Evolutionary conservation across 192 early-diverging fungal genomes (phyloP), one percentile per base, ranked within the genome.

Genomic region (Entomortierella chlamydospora): DNA sequence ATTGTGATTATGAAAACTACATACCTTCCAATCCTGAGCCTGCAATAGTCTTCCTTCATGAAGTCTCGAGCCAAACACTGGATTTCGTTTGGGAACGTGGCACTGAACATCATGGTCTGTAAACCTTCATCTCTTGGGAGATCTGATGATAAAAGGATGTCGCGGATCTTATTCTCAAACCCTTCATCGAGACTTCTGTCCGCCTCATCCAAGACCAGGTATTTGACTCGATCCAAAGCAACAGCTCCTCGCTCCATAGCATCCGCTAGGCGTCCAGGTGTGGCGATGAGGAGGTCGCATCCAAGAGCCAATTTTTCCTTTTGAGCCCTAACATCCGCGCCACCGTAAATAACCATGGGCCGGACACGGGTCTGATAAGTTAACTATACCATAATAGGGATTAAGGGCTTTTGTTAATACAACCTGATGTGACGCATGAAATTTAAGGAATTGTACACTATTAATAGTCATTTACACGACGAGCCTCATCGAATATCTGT

Each of bases 151-250:
- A 86, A 81, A 22, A 98, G 91, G 56, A 99, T 95, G 34, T 91
- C 84, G 52, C 98, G 90, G 69, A 99, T 96, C 60, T 93, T 91
- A 10, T 89, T 85, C 83, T 97, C 98, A 82, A 99, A 99, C 70
- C 97, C 97, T 96, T 98, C 94, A 81, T 98, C 97, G 72, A 99
- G 88, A 89, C 95, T 96, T 61, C 95, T 91, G 81, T 94, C 93
- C 22, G 94, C 94, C 68, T 95, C 94, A 83, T 95, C 94, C 43
- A 95, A 83, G 18, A 94, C 83, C 28, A 93, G 79, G 73, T 86
- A 88, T 10, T 88, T 85, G 82, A 98, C 90, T 65, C 86, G 84
- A 30, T 82, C 73, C 47, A 99, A 87, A 29, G 91, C 90, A 57
- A 98, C 83, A 61, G 91, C 86, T 13, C 90, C 91, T 55, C 95